phyloP scores from a whole-genome alignment of 1,284 basidiomycete genomes.

The Porodaedalea pini region DNA sequence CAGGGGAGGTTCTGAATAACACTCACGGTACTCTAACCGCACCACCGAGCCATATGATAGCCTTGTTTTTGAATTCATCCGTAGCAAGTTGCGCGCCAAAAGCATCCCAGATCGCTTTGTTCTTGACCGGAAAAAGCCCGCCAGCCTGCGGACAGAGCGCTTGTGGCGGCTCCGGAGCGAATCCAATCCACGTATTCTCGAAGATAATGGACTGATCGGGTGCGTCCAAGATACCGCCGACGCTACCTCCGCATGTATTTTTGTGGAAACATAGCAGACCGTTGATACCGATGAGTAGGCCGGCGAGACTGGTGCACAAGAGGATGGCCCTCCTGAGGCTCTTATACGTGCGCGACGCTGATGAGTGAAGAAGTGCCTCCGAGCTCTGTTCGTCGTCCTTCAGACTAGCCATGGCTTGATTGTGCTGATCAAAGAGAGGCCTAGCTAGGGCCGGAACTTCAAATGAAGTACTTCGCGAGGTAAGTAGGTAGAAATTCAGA shows the following conservation, averaged over 20 bases:
- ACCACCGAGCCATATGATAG: conserved; percentile 52
- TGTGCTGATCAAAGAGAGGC: neutral
- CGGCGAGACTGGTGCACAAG: neutral
- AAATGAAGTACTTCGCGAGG: neutral
- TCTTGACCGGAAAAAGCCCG: conserved; percentile 40
- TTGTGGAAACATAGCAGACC: conserved; percentile 1
- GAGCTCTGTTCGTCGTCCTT: neutral
- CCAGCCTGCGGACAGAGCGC: conserved; percentile 45
- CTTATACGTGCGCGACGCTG: neutral
- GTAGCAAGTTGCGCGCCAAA: conserved; percentile 40
- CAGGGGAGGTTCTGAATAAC: neutral
- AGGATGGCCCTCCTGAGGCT: neutral
- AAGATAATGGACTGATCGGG: neutral
- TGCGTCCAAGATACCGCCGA: neutral
- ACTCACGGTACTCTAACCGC: conserved; percentile 42
- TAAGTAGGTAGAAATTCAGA: too few relatives aligned
- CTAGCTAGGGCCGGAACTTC: too few relatives aligned
- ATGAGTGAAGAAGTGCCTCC: neutral
- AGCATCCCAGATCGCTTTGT: conserved; percentile 39
- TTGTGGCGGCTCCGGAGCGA: neutral
- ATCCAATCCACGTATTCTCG: too few relatives aligned
- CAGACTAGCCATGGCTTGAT: neutral
- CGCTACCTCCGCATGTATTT: conserved; percentile 1
- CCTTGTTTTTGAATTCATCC: conserved; percentile 42
- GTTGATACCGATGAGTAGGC: conserved; percentile 1